Percentiles rank a stretch among this genome's conserved stretches.
These are phyloP conservation scores for Coemansia reversa DNA, from an alignment of 192 early-diverging fungal genomes.

Conservation along the genomic window DNA sequence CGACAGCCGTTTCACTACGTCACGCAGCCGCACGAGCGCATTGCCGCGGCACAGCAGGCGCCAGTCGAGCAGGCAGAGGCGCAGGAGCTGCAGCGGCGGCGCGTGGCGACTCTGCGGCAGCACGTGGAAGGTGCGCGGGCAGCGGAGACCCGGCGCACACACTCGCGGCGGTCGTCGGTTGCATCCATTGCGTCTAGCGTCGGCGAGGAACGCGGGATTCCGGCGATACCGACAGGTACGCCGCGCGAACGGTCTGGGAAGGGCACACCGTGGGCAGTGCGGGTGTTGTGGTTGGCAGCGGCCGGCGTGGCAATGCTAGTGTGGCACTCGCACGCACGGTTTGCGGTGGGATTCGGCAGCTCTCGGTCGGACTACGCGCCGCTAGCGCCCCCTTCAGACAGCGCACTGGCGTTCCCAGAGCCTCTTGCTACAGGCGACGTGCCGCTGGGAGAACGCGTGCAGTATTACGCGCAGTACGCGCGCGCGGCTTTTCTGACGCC, in stretches of 20 bases:
- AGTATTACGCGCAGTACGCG: conserved; percentile 16
- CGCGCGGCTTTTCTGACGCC: conserved; percentile 28
- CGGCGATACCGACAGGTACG: conserved; percentile 19
- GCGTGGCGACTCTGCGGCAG: conserved; percentile 48
- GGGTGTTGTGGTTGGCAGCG: conserved; percentile 14
- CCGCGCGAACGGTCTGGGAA: neutral
- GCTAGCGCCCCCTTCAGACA: conserved; percentile 19
- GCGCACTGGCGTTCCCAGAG: conserved; percentile 16
- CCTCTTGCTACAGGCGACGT: neutral
- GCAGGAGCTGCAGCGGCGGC: conserved; percentile 46
- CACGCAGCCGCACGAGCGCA: conserved; percentile 12
- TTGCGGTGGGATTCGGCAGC: conserved; percentile 40
- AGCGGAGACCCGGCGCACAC: conserved; percentile 12
- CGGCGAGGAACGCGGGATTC: conserved; percentile 41
- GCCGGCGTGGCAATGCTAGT: conserved; percentile 10
- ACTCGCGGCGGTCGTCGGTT: conserved; percentile 46
- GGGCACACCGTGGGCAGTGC: conserved; percentile 18
- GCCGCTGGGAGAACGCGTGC: conserved; percentile 15
- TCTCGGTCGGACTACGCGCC: conserved; percentile 29
- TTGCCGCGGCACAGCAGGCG: neutral
- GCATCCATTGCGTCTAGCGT: conserved; percentile 40
- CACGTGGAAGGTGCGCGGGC: conserved; percentile 17
- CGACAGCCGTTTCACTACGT: neutral
- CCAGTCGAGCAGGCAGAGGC: conserved; percentile 29
- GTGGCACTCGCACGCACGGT: conserved; percentile 46